Percentiles rank a stretch among this genome's conserved stretches.
Conservation (phyloP, 768 basidiomycete species). For the Agaricus sinodeliciosus region DNA sequence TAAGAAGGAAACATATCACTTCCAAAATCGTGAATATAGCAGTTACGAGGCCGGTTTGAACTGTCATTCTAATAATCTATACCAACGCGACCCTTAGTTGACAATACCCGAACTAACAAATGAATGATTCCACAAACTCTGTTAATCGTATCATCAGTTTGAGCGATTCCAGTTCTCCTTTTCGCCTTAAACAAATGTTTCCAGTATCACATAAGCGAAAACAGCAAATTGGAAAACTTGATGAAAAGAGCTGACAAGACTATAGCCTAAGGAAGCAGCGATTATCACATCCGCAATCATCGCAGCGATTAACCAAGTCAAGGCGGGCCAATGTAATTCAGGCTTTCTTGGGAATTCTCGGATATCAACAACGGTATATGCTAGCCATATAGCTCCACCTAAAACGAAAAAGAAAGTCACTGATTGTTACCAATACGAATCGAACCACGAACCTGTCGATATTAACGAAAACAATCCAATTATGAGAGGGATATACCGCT, state of each 20-base stretch:
- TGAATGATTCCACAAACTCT: constrained; percentile 15
- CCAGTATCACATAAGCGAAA: neutral
- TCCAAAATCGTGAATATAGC: constrained; percentile 22
- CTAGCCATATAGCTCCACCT: constrained; percentile 29
- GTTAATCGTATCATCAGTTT: constrained; percentile 28
- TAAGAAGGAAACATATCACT: constrained; percentile 21
- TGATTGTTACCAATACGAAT: neutral
- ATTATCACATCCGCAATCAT: constrained; percentile 42
- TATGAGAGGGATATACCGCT: constrained; percentile 18
- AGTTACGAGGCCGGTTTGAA: constrained; percentile 25
- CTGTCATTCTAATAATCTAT: constrained; percentile 16
- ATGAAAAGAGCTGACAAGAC: constrained; percentile 27
- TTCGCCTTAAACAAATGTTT: constrained; percentile 22
- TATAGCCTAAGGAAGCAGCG: constrained; percentile 32
- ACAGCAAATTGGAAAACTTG: neutral
- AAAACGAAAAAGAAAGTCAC: too few relatives aligned
- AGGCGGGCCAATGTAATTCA: constrained; percentile 24
- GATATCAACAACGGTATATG: constrained; percentile 19
- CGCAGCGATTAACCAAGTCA: constrained; percentile 39
- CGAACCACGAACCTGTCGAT: constrained; percentile 21
- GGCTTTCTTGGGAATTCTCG: constrained; percentile 22
- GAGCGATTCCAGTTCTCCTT: constrained; percentile 27
- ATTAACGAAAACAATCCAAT: constrained; percentile 22
- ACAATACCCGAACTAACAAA: neutral
- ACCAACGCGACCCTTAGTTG: neutral